These are phyloP conservation scores for Rhodotorula sphaerocarpa DNA, from an alignment of 768 basidiomycete species.

Conservation along the genomic window DNA sequence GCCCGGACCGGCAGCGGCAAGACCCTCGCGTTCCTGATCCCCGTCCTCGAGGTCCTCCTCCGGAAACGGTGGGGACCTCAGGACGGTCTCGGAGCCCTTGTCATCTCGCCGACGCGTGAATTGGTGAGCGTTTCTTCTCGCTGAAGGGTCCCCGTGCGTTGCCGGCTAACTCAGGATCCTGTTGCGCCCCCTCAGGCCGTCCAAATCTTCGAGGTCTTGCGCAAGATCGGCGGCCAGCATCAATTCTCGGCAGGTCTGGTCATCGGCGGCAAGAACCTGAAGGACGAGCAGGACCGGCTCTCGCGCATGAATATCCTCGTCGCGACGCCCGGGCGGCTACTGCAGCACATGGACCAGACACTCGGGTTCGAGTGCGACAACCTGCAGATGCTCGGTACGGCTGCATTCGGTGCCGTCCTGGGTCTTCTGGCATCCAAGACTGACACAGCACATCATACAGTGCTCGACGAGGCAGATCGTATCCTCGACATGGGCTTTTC, in stretches of 20 bases:
- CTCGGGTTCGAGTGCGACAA: slow-evolving; percentile 85
- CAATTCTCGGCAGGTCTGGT: slow-evolving; percentile 87
- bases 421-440: neutral
- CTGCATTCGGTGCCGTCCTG: neutral
- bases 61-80: slow-evolving; percentile 62
- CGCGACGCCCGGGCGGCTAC: slow-evolving; percentile 84
- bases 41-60: slow-evolving; percentile 58
- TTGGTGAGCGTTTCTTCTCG: slow-evolving; percentile 52
- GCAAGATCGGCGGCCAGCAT: slow-evolving; percentile 86
- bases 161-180: neutral
- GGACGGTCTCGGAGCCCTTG: slow-evolving; percentile 73
- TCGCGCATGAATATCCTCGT: slow-evolving; percentile 97
- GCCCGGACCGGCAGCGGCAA: slow-evolving; percentile 67
- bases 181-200: slow-evolving; percentile 57
- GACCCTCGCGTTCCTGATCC: slow-evolving; percentile 64
- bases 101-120: slow-evolving; percentile 90
- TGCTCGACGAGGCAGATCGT: slow-evolving; percentile 93
- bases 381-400: slow-evolving; percentile 76
- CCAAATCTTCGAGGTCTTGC: slow-evolving; percentile 92
- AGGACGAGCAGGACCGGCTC: slow-evolving; percentile 77
- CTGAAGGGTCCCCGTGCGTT: neutral
- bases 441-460: slow-evolving; percentile 44
- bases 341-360: slow-evolving; percentile 98
- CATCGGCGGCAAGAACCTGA: slow-evolving; percentile 91
- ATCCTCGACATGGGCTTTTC: slow-evolving; percentile 95